Percentiles rank a stretch among this genome's conserved stretches.
Evolutionary conservation across 306 rosid genomes (phyloP).

Genomic region (Sicyos edulis): DNA sequence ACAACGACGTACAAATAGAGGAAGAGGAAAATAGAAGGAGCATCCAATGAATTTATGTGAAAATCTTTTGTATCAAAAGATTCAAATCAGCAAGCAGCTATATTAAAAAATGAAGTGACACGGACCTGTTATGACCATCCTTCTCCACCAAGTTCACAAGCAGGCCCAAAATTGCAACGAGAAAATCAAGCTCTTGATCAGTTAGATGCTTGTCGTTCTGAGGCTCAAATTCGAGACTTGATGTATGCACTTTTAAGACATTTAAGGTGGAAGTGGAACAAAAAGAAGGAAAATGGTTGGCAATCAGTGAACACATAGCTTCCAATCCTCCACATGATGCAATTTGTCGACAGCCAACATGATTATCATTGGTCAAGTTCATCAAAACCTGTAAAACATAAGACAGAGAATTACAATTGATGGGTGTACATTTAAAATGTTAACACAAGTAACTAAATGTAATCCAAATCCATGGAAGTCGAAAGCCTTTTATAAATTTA

Average conservation of each 20-base stretch:
- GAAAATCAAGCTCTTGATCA: conserved; percentile 89
- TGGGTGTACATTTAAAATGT: not conserved
- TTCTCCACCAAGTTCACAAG: conserved; percentile 96
- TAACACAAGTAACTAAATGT: not conserved
- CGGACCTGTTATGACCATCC: conserved; percentile 78
- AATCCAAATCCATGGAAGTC: not conserved
- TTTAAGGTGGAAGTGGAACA: conserved; percentile 40
- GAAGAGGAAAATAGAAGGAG: not conserved
- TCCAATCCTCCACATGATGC: conserved; percentile 84
- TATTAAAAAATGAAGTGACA: conserved; percentile 16
- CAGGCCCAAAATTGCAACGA: conserved; percentile 91
- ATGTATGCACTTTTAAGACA: conserved; percentile 34
- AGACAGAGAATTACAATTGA: not conserved
- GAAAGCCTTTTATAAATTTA: not conserved
- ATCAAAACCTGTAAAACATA: conserved; percentile 69
- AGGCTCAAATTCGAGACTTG: conserved; percentile 30
- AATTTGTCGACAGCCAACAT: conserved; percentile 84
- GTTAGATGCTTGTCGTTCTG: conserved; percentile 52
- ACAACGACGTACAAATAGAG: not conserved
- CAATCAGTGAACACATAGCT: conserved; percentile 80
- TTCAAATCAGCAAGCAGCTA: not conserved
- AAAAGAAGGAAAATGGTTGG: conserved; percentile 80
- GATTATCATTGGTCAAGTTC: conserved; percentile 95
- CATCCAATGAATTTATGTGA: not conserved
- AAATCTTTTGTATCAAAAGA: conserved; percentile 4